Base-by-base conservation (phyloP, 2,329 filamentous ascomycete genomes). In the Monilinia aucupariae region DNA sequence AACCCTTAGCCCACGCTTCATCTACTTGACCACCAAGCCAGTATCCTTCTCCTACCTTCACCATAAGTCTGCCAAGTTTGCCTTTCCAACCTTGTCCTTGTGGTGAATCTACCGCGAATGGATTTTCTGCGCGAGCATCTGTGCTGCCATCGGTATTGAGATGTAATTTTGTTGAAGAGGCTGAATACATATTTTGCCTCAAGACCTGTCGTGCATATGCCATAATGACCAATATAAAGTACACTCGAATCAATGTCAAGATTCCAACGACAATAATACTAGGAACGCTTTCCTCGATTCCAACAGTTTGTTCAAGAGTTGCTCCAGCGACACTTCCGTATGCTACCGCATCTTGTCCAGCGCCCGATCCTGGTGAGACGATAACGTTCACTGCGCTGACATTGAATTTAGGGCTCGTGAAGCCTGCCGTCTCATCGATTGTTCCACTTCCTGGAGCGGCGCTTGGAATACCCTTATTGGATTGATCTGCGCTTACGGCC, bases 181-280 rank as follows among this genome's bases (percentile, higher is more conserved):
- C 78, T 20, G 78, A 75, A 67, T 84, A 81, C 56, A 88, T 81
- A 73, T 90, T 85, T 68, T 87, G 86, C 64, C 89, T 83, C 56
- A 97, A 77, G 17, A 90, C 87, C 72, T 87, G 84, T 66, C 91
- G 85, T 4, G 92, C 91, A 74, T 90, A 94, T 8, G 90, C 86
- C 76, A 96, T 86, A 74, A 96, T 85, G 61, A 97, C 82, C 45
- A 96, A 79, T 68, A 89, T 85, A 70, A 96, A 92, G 78, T 97
- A 97, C 37, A 92, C 75, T 37, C 92, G 83, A 48, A 96, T 79
- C 15, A 88, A 79, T 77, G 89, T 96, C 67, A 96, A 82, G 2
- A 82, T 76, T 39, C 83, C 82, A 65, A 96, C 90, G 61, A 96
- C 81, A 13, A 87, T 79, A 74, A 97, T 88, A 76, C 89, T 93